These are phyloP conservation scores for Saturnispora hagleri DNA, from an alignment of 805 yeast species.

Conservation along the genomic window DNA sequence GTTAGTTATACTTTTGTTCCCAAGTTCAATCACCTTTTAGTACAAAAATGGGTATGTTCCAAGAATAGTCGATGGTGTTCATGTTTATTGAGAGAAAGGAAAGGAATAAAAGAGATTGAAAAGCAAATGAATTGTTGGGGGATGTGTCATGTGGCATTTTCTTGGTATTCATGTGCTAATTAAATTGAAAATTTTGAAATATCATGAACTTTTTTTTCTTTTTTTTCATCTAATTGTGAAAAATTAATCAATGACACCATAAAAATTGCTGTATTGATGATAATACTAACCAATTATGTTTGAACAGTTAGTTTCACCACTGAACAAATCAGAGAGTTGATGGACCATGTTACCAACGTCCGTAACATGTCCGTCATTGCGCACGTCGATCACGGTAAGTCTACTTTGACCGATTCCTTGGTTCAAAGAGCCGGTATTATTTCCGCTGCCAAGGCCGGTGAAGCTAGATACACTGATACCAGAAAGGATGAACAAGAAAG, in stretches of 20 bases:
- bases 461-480: conserved; percentile 99
- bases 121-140: neutral
- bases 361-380: conserved; percentile 99
- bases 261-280: neutral
- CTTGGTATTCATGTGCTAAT: neutral
- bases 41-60: conserved; percentile 6
- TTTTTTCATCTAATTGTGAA: neutral
- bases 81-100: neutral
- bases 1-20: neutral
- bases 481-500: conserved; percentile 99
- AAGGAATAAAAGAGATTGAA: neutral
- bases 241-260: no score
- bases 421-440: conserved; percentile 99
- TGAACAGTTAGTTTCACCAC: conserved; percentile 47
- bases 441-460: conserved; percentile 99
- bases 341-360: conserved; percentile 99
- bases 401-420: conserved; percentile 97
- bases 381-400: conserved; percentile 99
- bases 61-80: neutral
- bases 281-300: conserved; percentile 9
- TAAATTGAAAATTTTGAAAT: neutral
- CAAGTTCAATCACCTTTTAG: conserved; percentile 3
- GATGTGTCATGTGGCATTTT: neutral
- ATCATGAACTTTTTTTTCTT: neutral
- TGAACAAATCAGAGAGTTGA: conserved; percentile 94